Base-by-base conservation (phyloP, 345 rosid genomes). In the Euphorbia lathyris region DNA sequence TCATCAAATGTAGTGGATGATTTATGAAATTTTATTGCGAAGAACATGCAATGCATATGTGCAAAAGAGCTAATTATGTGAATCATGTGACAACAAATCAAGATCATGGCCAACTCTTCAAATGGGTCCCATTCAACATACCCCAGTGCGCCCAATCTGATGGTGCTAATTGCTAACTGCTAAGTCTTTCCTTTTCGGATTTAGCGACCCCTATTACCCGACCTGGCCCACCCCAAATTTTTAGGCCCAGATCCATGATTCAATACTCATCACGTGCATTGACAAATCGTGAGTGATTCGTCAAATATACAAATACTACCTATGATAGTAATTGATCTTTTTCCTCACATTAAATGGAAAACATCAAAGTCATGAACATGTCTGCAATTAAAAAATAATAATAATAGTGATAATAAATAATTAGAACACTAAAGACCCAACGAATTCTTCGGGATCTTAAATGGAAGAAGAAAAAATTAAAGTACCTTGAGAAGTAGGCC, bases 401-500 rank as follows among this genome's bases (percentile, higher is more conserved):
- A 0, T 10, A 30, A 66, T 0, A 51, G 6, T 1, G 22, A 4
- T 3, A 43, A 40, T 1, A 47, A 63, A 25, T 7, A 22, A 69
- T 34, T 34, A 34, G 53, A 43, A 60, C 56, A 25, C 51, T 11
- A 70, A 56, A 23, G 32, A 60, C 70, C 63, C 55, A 32, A 48
- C 9, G 38, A 56, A 27, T n/a, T 51, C 72, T 48, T 64, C 47
- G 68, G 58, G 70, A 78, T 69, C 25, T 48, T 23, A 45, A 78
- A 67, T 5, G n/a, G n/a, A 32, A 70, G 26, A 40, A 48, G 4
- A 34, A 27, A 58, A n/a, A 66, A 43, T 52, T 19, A 6, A 26
- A 16, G 32, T 81, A 90, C 97, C 97, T 83, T 85, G 97, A 86
- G 93, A 82, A 65, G 79, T 74, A 55, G 88, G 84, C 26, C 81